These are phyloP conservation scores for Trametes pubescens DNA, from an alignment of 1,284 basidiomycete genomes.

Conservation along the genomic window DNA sequence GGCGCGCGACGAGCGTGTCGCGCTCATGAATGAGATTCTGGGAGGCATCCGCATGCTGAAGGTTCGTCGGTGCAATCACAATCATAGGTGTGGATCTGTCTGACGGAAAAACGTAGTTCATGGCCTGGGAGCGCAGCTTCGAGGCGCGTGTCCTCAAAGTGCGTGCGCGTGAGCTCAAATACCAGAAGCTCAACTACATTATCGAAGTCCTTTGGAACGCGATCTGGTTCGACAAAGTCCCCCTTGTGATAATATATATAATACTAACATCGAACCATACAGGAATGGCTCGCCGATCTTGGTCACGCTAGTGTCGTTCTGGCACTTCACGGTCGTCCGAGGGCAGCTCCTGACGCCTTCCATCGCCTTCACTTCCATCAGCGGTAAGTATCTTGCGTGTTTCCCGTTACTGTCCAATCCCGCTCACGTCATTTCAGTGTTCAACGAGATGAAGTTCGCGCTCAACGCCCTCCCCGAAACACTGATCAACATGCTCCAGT, in stretches of 20 bases:
- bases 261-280: neutral
- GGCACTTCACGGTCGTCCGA: conserved; percentile 83
- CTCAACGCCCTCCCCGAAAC: conserved; percentile 90
- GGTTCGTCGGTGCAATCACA: too few species aligned
- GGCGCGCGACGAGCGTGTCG: conserved; percentile 87
- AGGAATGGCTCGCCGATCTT: conserved; percentile 80
- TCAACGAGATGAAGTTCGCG: conserved; percentile 86
- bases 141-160: conserved; percentile 80
- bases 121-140: conserved; percentile 95
- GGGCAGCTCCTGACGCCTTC: conserved; percentile 80
- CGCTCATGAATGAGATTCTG: conserved; percentile 93
- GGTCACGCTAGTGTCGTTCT: conserved; percentile 82
- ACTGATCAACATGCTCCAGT: conserved; percentile 87
- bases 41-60: conserved; percentile 95
- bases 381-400: conserved; percentile 30
- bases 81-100: too few species aligned
- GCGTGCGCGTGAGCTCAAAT: conserved; percentile 82
- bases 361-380: conserved; percentile 85
- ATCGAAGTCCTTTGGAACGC: conserved; percentile 86
- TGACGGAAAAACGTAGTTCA: too few species aligned
- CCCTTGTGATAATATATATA: neutral
- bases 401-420: neutral
- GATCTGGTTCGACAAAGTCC: conserved; percentile 64
- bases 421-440: conserved; percentile 67
- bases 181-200: conserved; percentile 85